Conservation (phyloP, 164 flowering plant genomes). For the Vitis rupestris region DNA sequence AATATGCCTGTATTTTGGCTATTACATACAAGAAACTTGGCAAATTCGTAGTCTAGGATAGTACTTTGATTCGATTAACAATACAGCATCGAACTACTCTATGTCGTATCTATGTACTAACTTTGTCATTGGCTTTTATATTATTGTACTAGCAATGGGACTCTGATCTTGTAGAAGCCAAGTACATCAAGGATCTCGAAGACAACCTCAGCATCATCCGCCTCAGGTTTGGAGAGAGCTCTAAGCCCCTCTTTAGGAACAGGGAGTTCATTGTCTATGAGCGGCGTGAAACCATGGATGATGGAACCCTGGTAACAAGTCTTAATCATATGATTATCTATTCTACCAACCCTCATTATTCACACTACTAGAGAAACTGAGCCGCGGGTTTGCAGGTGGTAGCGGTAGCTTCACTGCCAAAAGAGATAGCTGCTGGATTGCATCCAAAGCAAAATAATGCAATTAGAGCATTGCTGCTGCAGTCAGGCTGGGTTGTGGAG, state of each 20-base stretch:
- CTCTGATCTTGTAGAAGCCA: slow-evolving; percentile 73
- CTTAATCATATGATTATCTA: background rate
- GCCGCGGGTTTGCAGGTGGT: slow-evolving; percentile 48
- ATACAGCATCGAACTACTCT: too few species aligned
- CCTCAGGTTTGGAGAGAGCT: slow-evolving; percentile 63
- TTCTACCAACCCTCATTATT: too few species aligned
- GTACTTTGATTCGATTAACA: background rate
- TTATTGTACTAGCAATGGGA: slow-evolving; percentile 72
- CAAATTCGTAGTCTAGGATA: background rate
- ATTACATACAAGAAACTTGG: background rate
- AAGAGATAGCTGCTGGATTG: slow-evolving; percentile 84
- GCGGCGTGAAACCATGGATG: slow-evolving; percentile 86
- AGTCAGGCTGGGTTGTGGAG: slow-evolving; percentile 95
- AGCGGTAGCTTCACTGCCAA: slow-evolving; percentile 91
- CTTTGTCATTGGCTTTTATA: background rate
- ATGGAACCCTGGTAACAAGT: slow-evolving; percentile 71
- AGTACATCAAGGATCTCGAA: slow-evolving; percentile 68
- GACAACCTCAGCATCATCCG: slow-evolving; percentile 77
- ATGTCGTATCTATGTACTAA: background rate
- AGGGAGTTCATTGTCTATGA: slow-evolving; percentile 87
- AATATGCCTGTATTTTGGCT: background rate
- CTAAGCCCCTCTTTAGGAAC: slow-evolving; percentile 76
- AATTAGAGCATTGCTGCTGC: slow-evolving; percentile 72
- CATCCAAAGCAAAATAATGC: slow-evolving; percentile 69
- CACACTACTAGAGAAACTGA: too few species aligned